phyloP scores from a whole-genome alignment of 2,329 filamentous ascomycete genomes.

The Talaromyces amestolkiae region DNA sequence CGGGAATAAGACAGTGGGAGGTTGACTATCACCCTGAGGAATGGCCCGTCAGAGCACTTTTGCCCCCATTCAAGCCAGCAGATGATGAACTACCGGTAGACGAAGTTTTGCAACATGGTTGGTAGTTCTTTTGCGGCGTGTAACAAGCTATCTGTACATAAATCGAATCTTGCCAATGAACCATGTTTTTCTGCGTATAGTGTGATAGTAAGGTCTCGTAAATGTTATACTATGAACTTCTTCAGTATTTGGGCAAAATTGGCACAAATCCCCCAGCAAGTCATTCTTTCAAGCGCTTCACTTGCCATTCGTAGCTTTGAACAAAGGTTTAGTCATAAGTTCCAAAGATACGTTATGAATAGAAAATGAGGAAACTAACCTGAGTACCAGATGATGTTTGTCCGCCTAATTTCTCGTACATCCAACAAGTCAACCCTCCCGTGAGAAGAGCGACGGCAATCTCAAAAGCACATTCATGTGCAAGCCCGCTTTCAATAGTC shows the following conservation, averaged over 20 bases:
- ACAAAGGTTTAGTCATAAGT: neutral
- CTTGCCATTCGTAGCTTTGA: neutral
- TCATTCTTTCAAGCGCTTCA: neutral
- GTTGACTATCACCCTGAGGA: neutral
- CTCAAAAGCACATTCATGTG: constrained; percentile 14
- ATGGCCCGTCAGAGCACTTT: constrained; percentile 1
- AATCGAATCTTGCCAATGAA: neutral
- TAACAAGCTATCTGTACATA: neutral
- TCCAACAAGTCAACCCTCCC: constrained; percentile 18
- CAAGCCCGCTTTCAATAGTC: constrained; percentile 11
- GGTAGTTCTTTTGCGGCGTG: neutral
- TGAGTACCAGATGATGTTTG: neutral
- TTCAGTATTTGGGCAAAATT: neutral
- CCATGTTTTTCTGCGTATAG: neutral
- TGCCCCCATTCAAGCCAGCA: neutral
- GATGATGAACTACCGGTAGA: neutral
- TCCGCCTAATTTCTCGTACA: constrained; percentile 18
- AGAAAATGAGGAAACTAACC: neutral
- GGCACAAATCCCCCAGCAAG: neutral
- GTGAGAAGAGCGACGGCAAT: constrained; percentile 16
- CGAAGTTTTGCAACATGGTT: neutral
- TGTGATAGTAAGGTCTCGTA: neutral
- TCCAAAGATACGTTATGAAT: neutral
- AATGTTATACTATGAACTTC: neutral
- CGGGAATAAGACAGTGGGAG: neutral